These are phyloP conservation scores for Scheffersomyces segobiensis DNA, from an alignment of 1,139 yeast genomes.

Conservation along the genomic window DNA sequence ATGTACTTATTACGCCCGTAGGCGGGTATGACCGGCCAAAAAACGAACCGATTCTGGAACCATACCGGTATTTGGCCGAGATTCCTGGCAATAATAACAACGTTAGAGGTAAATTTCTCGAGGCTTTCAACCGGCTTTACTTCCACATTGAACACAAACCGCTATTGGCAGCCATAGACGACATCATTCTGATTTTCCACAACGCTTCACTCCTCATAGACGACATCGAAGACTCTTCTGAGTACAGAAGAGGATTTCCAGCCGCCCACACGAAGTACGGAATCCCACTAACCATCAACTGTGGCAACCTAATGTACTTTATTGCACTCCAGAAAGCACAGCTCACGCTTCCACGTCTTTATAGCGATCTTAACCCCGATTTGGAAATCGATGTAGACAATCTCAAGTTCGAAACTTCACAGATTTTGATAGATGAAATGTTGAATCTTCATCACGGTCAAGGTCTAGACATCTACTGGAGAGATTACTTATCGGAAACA, in stretches of 20 bases:
- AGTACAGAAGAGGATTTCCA: slow-evolving; percentile 69
- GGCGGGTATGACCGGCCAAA: not conserved
- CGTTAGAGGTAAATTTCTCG: slow-evolving; percentile 11
- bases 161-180: slow-evolving; percentile 9
- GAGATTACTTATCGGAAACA: slow-evolving; percentile 48
- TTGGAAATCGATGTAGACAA: slow-evolving; percentile 3
- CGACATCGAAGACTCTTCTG: slow-evolving; percentile 82
- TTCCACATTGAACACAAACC: slow-evolving; percentile 10
- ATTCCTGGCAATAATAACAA: slow-evolving; percentile 15
- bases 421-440: slow-evolving; percentile 66
- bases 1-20: not conserved
- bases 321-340: slow-evolving; percentile 57
- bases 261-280: slow-evolving; percentile 81
- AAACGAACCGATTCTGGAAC: slow-evolving; percentile 6
- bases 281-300: slow-evolving; percentile 73
- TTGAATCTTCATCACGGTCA: slow-evolving; percentile 84
- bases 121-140: slow-evolving; percentile 15
- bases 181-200: slow-evolving; percentile 14
- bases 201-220: slow-evolving; percentile 40
- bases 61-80: slow-evolving; percentile 14
- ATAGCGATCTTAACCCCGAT: not conserved
- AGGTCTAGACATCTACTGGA: slow-evolving; percentile 85
- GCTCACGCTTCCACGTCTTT: slow-evolving; percentile 17
- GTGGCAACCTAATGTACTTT: slow-evolving; percentile 82
- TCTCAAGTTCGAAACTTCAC: slow-evolving; percentile 20